These are phyloP conservation scores for Trypanosoma grayi DNA, from an alignment of 208 protist genomes.

Conservation along the genomic window DNA sequence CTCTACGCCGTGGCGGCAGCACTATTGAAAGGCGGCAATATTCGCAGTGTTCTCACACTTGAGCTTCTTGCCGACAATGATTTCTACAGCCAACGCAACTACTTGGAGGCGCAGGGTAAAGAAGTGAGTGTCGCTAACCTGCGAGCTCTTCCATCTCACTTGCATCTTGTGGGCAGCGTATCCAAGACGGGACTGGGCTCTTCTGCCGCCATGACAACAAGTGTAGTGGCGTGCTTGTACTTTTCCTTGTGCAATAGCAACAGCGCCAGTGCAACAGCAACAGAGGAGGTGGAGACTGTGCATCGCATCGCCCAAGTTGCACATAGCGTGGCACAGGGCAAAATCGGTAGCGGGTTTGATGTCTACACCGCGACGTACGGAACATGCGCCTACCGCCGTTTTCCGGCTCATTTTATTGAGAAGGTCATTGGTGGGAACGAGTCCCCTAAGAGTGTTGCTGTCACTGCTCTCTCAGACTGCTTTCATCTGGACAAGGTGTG, in stretches of 20 bases:
- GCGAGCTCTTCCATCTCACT: slow-evolving; percentile 51
- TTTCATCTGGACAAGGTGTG: slow-evolving; percentile 52
- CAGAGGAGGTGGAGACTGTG: slow-evolving; percentile 48
- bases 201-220: slow-evolving; percentile 92
- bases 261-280: not conserved
- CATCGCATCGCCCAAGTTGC: slow-evolving; percentile 92
- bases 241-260: slow-evolving; percentile 30
- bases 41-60: slow-evolving; percentile 29
- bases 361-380: slow-evolving; percentile 95
- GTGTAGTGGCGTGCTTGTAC: slow-evolving; percentile 88
- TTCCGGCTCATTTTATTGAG: slow-evolving; percentile 60
- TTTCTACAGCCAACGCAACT: slow-evolving; percentile 92
- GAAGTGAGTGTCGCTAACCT: slow-evolving; percentile 55
- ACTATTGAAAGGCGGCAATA: slow-evolving; percentile 14
- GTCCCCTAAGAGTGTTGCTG: slow-evolving; percentile 31
- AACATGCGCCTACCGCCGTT: slow-evolving; percentile 90
- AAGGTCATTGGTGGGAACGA: slow-evolving; percentile 41
- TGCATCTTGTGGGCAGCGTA: slow-evolving; percentile 73
- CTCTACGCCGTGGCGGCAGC: slow-evolving; percentile 63
- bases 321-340: slow-evolving; percentile 95
- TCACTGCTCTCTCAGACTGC: slow-evolving; percentile 45
- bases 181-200: slow-evolving; percentile 95
- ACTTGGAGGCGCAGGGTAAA: slow-evolving; percentile 54
- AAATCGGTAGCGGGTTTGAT: slow-evolving; percentile 97
- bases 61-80: slow-evolving; percentile 89